Evolutionary conservation across 2,329 filamentous ascomycete genomes (phyloP), one percentile per base, ranked within the genome.

Genomic region (Trichoderma koningii): DNA sequence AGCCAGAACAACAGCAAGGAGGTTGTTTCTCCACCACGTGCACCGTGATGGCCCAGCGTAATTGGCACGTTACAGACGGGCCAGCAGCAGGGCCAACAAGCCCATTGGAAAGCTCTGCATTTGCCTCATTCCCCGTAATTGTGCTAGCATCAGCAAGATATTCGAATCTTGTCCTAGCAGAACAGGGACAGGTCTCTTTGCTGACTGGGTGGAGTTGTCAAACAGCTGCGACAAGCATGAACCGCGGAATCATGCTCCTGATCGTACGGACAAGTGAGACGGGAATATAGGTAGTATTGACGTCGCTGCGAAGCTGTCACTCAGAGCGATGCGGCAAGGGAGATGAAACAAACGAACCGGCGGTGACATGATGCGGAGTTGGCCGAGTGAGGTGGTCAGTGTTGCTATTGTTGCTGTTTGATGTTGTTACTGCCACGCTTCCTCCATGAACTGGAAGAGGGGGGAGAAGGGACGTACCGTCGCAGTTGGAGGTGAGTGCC

Each of bases 201-300:
- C 59, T 63, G 48, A 63, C 59, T 7, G 50, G 30, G 59, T 63
- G 47, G 59, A 52, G 59, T 38, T 48, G 59, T 63, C 59, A 63
- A 50, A 63, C 41, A 47, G 41, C 41, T 23, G 59, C 50, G 26
- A 41, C 59, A 41, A 63, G 21, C 50, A 47, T 53, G 48, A 62
- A 45, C 48, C 48, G 48, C 42, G 48, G n/a, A 45, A 34, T 38
- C 3, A 3, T 38, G 34, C 34, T 38, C 34, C 3, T 38, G 30
- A 14, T 14, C 3, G 2, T 38, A 9, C 34, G 12, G 5, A 38
- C 10, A 38, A 10, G 34, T 7, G 42, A 23, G 44, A 23, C 21
- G 21, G 21, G 21, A 23, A 23, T 23, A 3, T 23, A 23, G 9
- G 38, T 38, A 15, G 12, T 23, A 53, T 10, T 23, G 38, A 38